Percentiles rank a stretch among this genome's conserved stretches.
Conservation (phyloP, 163 green algal species). For the Scenedesmus sp. region DNA sequence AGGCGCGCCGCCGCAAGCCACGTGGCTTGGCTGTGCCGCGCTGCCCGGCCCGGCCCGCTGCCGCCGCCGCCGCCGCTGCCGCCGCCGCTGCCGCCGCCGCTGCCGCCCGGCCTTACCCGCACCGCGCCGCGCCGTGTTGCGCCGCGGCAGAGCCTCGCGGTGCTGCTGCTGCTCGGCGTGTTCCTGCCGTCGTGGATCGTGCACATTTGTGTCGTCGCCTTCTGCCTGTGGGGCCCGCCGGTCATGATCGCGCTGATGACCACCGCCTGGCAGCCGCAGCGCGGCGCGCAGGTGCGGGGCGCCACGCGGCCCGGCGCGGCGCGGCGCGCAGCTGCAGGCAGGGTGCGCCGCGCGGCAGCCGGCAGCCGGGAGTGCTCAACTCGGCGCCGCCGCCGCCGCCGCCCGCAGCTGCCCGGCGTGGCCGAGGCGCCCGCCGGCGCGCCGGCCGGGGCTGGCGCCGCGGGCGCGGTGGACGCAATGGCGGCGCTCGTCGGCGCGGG, state of each 20-base stretch:
- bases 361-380: no score
- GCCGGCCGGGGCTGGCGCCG: not conserved
- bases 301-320: no score
- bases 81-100: no score
- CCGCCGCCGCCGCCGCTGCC: constrained; percentile 14
- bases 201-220: constrained; percentile 22
- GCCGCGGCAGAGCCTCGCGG: constrained; percentile 5
- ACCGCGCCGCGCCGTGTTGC: no score
- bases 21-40: not conserved
- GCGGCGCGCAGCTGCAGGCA: no score
- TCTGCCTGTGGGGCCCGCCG: constrained; percentile 30
- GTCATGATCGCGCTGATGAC: constrained; percentile 30
- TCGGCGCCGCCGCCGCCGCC: no score
- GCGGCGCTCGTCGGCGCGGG: not conserved
- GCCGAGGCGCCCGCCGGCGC: not conserved
- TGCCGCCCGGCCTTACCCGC: no score
- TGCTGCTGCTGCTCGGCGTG: constrained; percentile 36
- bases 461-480: constrained; percentile 18
- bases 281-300: no score
- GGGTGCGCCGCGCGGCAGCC: no score
- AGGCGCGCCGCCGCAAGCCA: not conserved
- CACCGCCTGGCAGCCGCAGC: constrained; percentile 21
- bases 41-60: not conserved
- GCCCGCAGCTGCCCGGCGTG: not conserved
- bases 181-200: constrained; percentile 13